These are phyloP conservation scores for Nakataea oryzae DNA, from an alignment of 2,329 filamentous ascomycete species.

Conservation along the genomic window DNA sequence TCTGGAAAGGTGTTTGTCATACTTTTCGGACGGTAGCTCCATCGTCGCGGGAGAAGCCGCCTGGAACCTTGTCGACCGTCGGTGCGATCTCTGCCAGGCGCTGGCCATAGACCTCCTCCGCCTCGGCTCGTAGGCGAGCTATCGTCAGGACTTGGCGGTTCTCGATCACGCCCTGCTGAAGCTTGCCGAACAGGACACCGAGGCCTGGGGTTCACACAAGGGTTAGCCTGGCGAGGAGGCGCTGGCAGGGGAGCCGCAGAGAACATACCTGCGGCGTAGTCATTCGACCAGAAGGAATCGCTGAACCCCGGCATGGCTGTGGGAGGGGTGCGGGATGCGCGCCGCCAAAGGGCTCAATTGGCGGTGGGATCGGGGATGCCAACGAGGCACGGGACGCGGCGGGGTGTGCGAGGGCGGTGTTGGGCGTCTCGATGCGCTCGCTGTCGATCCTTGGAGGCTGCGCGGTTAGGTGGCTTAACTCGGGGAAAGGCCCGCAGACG, in stretches of 20 bases:
- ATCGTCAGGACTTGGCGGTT: constrained; percentile 90
- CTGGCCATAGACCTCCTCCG: constrained; percentile 80
- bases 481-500: neutral
- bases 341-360: neutral
- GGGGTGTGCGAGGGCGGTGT: neutral
- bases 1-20: constrained; percentile 12
- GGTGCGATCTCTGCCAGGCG: constrained; percentile 73
- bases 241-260: neutral
- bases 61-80: constrained; percentile 68
- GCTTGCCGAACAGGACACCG: constrained; percentile 88
- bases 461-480: neutral
- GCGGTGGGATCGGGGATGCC: neutral
- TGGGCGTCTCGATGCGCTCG: neutral
- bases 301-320: constrained; percentile 75
- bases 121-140: constrained; percentile 88
- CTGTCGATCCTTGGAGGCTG: neutral
- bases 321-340: constrained; percentile 3
- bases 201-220: constrained; percentile 42
- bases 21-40: constrained; percentile 95
- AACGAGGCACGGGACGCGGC: neutral
- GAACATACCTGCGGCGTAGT: constrained; percentile 83
- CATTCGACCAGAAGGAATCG: constrained; percentile 94
- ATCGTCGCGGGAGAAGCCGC: constrained; percentile 84
- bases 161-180: constrained; percentile 91
- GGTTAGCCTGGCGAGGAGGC: constrained; percentile 4